Evolutionary conservation across 495 filamentous ascomycete species (phyloP), one percentile per base, ranked within the genome.

Genomic region (Aspergillus wentii): DNA sequence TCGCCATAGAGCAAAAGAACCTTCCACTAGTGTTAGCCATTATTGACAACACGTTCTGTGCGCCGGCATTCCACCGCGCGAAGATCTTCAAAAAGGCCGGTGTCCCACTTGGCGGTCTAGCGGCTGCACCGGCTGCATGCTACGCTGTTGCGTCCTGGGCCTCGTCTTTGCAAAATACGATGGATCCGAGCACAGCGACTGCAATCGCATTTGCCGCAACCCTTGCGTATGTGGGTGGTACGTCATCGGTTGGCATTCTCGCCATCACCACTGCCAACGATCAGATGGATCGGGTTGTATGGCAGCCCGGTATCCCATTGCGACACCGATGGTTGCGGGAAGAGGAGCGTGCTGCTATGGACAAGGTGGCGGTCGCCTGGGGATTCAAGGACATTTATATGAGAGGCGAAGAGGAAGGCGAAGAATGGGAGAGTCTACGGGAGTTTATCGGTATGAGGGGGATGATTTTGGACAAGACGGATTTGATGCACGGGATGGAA

Each of bases 401-500:
- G 59, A 74, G 83, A 50, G 92, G 92, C 2, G 87, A 95, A 54
- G 92, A 98, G 57, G 84, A 89, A 44, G 91, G 94, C 2, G 75
- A 78, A 34, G 90, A 94, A 35, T 98, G 91, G 84, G 81, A 89
- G 51, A 74, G 66, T 37, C 72, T 98, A 38, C 78, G 80, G 38
- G 85, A 94, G 59, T 94, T 86, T 57, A 76, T 85, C 38, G 75
- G 78, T 20, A 67, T 79, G 53, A 85, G 83, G 54, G 84, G 82
- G 2, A 97, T 97, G 92, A 72, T 91, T 43, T 58, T 98, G 40
- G 92, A 98, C 59, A 77, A 80, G 44, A 80, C 84, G 7, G 83
- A 87, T 35, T 66, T 96, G 42, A 86, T 98, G 88, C 81, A 84
- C 41, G 90, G 90, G 10, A 95, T 95, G 90, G 74, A 91, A 61